phyloP scores from a whole-genome alignment of 1,139 yeast species.

The Pichia sp. region DNA sequence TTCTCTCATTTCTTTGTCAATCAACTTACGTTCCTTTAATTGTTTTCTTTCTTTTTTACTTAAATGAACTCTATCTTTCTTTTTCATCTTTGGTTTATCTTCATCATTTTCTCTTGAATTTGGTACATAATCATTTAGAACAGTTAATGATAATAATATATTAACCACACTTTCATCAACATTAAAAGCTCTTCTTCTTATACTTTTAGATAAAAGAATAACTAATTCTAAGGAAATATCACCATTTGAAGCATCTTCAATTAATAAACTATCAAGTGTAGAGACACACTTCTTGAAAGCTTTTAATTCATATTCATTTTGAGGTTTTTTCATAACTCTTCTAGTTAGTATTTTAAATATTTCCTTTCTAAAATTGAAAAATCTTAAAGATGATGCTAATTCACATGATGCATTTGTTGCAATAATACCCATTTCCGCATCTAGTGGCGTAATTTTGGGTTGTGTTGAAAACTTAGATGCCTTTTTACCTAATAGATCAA shows the following conservation, averaged over 20 bases:
- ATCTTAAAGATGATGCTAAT: slow-evolving; percentile 59
- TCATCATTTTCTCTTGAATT: slow-evolving; percentile 41
- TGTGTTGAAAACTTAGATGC: slow-evolving; percentile 40
- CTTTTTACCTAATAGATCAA: slow-evolving; percentile 46
- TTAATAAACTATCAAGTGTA: slow-evolving; percentile 57
- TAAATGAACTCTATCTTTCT: slow-evolving; percentile 83
- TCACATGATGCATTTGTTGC: slow-evolving; percentile 79
- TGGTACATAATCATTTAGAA: slow-evolving; percentile 79
- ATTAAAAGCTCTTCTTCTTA: slow-evolving; percentile 67
- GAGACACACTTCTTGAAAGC: slow-evolving; percentile 57
- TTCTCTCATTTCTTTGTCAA: slow-evolving; percentile 80
- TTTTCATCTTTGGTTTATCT: slow-evolving; percentile 50
- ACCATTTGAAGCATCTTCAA: slow-evolving; percentile 68
- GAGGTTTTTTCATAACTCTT: slow-evolving; percentile 53
- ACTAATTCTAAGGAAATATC: slow-evolving; percentile 72
- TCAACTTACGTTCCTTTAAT: slow-evolving; percentile 77
- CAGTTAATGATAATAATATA: slow-evolving; percentile 62
- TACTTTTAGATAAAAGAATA: slow-evolving; percentile 58
- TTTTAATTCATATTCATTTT: slow-evolving; percentile 40
- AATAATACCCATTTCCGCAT: slow-evolving; percentile 46
- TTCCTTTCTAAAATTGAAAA: slow-evolving; percentile 76
- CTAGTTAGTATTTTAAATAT: slow-evolving; percentile 61
- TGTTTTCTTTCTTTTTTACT: slow-evolving; percentile 84
- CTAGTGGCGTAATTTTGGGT: slow-evolving; percentile 35
- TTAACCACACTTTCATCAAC: slow-evolving; percentile 82